Evolutionary conservation across 2,329 filamentous ascomycete genomes (phyloP).

Genomic region (Golovinomyces cichoracearum): DNA sequence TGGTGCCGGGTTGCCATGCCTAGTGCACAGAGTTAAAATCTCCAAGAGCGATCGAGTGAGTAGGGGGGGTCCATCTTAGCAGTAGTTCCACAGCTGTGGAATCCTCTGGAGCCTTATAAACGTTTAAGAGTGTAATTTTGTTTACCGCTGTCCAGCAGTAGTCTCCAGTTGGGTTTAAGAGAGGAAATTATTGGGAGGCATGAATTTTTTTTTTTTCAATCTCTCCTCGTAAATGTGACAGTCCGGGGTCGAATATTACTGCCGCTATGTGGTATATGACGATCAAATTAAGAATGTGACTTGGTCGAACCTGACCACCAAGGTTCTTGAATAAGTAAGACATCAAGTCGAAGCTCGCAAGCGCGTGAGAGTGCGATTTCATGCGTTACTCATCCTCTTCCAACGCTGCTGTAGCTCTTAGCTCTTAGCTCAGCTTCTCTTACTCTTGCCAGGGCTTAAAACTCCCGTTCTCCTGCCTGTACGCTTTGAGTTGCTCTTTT

Average conservation of each 20-base stretch:
- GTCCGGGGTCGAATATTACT: neutral
- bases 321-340: neutral
- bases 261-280: neutral
- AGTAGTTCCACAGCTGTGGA: neutral
- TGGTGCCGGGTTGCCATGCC: neutral
- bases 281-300: neutral
- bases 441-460: neutral
- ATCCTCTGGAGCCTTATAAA: neutral
- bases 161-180: neutral
- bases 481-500: neutral
- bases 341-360: neutral
- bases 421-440: neutral
- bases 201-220: neutral
- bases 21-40: neutral
- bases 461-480: neutral
- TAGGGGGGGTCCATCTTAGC: neutral
- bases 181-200: neutral
- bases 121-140: neutral
- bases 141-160: neutral
- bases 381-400: neutral
- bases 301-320: neutral
- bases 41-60: neutral
- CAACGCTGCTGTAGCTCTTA: neutral
- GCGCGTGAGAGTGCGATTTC: neutral
- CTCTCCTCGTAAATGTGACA: neutral